Base-by-base conservation (phyloP, 2,329 filamentous ascomycete species). In the Talaromyces sp. region DNA sequence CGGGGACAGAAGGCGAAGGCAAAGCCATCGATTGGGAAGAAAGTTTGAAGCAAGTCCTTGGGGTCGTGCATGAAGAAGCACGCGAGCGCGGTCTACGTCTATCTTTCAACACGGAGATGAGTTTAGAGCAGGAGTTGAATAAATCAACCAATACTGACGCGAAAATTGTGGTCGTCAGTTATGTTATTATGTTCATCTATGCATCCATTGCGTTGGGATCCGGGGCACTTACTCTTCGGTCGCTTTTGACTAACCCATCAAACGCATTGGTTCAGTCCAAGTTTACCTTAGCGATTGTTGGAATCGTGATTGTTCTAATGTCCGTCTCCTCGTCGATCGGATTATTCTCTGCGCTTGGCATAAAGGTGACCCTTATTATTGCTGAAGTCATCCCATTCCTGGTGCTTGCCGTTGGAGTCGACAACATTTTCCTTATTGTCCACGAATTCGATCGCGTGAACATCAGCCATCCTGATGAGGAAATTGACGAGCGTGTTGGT, bases 401-500 rank as follows among this genome's bases (percentile, higher is more conserved):
- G 69, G 94, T 99, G 10, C 82, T 99, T 22, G 95, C 95, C 13
- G 93, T 99, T 33, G 95, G 95, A 54, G 96, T 99, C 2, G 95
- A 99, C 84, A 99, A 99, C 74, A 98, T 99, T 72, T 99, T 99
- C 80, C 82, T 99, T 64, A 97, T 99, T 66, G 95, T 99, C 0
- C 95, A 99, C 78, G 95, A 99, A 78, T 96, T 99, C 66, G 95
- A 99, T 75, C 87, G 95, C 35, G 91, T 97, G 74, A 99, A 99
- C 73, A 81, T 93, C 70, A 96, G 90, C 76, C 91, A 97, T 72
- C 92, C 93, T 0, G 93, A 98, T 73, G 90, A 93, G 68, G 86
- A 90, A 76, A 89, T 99, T 2, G 90, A 96, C 70, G 89, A 93
- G 73, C 87, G 95, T 31, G 89, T 98, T 63, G 90, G 92, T 6